Evolutionary conservation across 768 basidiomycete genomes (phyloP), one percentile per base, ranked within the genome.

Genomic region (Mycena metata): DNA sequence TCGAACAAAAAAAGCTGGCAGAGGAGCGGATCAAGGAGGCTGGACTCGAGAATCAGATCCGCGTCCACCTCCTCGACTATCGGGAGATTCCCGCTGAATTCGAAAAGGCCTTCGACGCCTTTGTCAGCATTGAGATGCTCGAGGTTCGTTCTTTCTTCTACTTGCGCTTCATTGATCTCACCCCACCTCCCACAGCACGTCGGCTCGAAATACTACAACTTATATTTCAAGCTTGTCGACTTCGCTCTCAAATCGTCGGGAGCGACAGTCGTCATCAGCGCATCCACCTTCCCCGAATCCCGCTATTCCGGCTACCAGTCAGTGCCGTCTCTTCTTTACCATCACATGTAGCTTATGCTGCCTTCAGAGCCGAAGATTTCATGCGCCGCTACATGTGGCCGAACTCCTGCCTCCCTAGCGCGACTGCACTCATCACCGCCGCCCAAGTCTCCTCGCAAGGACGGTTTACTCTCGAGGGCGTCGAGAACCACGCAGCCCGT

Each of bases 351-450:
- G 33, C 66, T 64, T 33, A 55, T 58, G 58, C 55, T 21, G 42
- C 6, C 70, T 62, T 36, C 56, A 86, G 91, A 79, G 86, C 91
- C 17, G 91, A 93, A 75, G 92, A 94, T 76, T 94, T 94, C 79
- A 93, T 93, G 91, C 88, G 92, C 51, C 88, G 89, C 65, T 94
- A 94, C 78, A 94, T 94, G 91, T 94, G 92, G 92, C 92, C 92
- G 19, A 94, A 94, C 76, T 92, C 92, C 2, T 95, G 93, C 80
- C 83, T 96, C 26, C 95, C 96, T 3, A 94, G 92, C 66, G 91
- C 95, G 21, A 93, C 93, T 0, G 89, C 89, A n/a, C 84, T 96
- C 57, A 88, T 94, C 63, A 87, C 89, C 59, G 89, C 90, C 43
- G 90, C 94, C 12, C 87, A 91, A 57, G 79, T 85, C 1, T 90